Evolutionary conservation across 2,329 filamentous ascomycete genomes (phyloP).

Genomic region (Gliomastix tumulicola): DNA sequence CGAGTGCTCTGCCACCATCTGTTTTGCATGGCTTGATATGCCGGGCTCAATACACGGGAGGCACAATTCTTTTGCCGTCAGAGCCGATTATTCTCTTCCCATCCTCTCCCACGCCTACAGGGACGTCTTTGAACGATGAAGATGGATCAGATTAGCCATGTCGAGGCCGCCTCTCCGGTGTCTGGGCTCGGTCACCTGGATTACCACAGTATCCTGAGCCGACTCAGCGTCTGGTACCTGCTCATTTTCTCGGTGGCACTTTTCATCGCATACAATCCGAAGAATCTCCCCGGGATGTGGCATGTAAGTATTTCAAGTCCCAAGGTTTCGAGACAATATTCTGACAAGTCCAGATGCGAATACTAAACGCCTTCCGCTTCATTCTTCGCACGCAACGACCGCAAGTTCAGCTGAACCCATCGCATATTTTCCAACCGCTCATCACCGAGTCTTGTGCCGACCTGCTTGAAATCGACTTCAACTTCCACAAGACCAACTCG

Average conservation of each 20-base stretch:
- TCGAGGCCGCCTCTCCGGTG: background rate
- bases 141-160: background rate
- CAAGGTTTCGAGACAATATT: background rate
- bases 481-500: slow-evolving; percentile 74
- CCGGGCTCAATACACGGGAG: too few species aligned
- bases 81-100: too few species aligned
- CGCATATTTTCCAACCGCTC: slow-evolving; percentile 68
- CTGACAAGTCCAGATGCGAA: background rate
- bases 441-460: slow-evolving; percentile 61
- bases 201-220: too few species aligned
- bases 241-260: background rate
- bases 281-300: background rate
- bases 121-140: background rate
- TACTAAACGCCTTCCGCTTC: background rate
- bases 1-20: too few species aligned
- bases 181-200: too few species aligned
- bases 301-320: background rate
- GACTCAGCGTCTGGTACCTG: background rate
- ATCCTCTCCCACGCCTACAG: too few species aligned
- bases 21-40: too few species aligned
- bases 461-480: slow-evolving; percentile 77
- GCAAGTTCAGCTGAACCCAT: too few species aligned
- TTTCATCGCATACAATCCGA: background rate
- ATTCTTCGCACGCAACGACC: slow-evolving; percentile 15
- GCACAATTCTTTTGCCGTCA: too few species aligned